phyloP scores from a whole-genome alignment of 1,284 basidiomycete genomes.

The Inonotus hispidus region DNA sequence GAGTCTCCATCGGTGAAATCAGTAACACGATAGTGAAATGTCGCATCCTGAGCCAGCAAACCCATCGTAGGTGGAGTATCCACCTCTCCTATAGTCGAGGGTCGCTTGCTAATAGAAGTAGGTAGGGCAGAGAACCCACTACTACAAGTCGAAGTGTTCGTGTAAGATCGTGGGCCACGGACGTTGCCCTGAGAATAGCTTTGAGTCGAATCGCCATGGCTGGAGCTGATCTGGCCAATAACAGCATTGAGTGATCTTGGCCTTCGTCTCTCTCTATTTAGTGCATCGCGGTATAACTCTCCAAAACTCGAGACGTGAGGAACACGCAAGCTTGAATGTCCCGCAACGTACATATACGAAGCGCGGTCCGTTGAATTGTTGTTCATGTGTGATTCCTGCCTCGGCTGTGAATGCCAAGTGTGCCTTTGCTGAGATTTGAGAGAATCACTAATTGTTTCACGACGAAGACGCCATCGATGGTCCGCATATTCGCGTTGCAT shows the following conservation, averaged over 20 bases:
- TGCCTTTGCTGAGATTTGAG: conserved; percentile 3
- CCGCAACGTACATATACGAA: background rate
- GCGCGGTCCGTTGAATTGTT: background rate
- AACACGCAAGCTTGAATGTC: conserved; percentile 1
- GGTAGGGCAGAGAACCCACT: background rate
- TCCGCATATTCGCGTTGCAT: conserved; percentile 12
- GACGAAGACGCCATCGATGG: conserved; percentile 13
- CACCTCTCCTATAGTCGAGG: conserved; percentile 6
- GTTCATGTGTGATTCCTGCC: background rate
- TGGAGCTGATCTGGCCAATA: background rate
- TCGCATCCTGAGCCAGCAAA: background rate
- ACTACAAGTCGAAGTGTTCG: background rate
- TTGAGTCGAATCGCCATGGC: background rate
- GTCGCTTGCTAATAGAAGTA: background rate
- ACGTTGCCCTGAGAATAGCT: background rate
- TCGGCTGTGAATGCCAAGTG: conserved; percentile 14
- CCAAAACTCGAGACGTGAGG: conserved; percentile 16
- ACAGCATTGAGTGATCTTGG: conserved; percentile 6
- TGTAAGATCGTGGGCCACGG: background rate
- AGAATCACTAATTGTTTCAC: background rate
- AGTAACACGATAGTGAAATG: conserved; percentile 4
- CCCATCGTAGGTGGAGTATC: background rate
- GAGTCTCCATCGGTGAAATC: background rate
- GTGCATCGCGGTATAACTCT: background rate
- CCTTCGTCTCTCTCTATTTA: background rate